Evolutionary conservation across 768 basidiomycete genomes (phyloP).

Genomic region (Tylopilus sp.): DNA sequence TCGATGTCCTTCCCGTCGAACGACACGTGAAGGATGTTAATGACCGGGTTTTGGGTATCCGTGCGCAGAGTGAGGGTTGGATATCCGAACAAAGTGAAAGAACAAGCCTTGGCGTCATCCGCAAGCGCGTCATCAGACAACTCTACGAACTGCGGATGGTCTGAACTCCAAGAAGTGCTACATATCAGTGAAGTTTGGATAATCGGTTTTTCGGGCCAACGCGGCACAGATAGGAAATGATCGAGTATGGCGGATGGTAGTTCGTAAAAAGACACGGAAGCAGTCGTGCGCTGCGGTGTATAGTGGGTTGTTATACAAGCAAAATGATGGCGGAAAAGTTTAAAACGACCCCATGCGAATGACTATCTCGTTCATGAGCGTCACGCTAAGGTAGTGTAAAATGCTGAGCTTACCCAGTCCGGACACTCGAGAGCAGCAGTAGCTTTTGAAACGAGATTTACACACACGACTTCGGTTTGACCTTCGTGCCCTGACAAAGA

Average conservation of each 20-base stretch:
- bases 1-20: constrained; percentile 9
- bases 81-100: constrained; percentile 16
- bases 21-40: constrained; percentile 12
- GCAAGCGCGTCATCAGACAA: constrained; percentile 15
- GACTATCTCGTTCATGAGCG: constrained; percentile 9
- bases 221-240: background rate
- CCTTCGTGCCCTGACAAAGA: constrained; percentile 2
- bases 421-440: constrained; percentile 14
- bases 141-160: constrained; percentile 2
- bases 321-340: constrained; percentile 11
- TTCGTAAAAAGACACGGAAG: constrained; percentile 12
- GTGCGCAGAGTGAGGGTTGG: background rate
- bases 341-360: constrained; percentile 11
- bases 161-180: constrained; percentile 14
- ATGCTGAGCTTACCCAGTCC: constrained; percentile 14
- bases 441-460: constrained; percentile 16
- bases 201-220: constrained; percentile 15
- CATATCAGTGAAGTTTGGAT: constrained; percentile 7
- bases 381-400: background rate
- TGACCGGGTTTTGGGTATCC: background rate
- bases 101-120: background rate
- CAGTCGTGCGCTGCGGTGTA: background rate
- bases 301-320: constrained; percentile 2
- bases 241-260: constrained; percentile 15
- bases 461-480: constrained; percentile 14